Conservation (phyloP, 257 asterid species). For the Solanum infundibuliforme region DNA sequence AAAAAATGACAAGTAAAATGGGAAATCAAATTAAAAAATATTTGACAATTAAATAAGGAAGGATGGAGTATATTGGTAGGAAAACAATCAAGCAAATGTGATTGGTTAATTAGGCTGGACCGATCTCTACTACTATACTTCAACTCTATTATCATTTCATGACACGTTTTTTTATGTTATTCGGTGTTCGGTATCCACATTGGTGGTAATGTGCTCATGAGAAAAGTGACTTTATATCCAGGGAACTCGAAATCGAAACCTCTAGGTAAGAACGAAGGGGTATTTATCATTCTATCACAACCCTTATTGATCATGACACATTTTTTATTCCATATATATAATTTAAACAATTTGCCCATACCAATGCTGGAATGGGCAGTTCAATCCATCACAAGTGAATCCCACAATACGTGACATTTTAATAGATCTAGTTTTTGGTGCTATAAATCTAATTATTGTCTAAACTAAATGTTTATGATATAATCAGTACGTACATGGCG, state of each 20-base stretch:
- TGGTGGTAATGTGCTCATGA: too few species aligned
- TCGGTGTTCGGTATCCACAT: rapidly evolving
- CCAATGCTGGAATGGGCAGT: too few species aligned
- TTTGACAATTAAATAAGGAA: not conserved
- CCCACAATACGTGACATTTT: not conserved
- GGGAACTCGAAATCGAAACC: too few species aligned
- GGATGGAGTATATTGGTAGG: not conserved
- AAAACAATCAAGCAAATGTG: not conserved
- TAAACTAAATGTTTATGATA: too few species aligned
- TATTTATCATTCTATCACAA: not conserved
- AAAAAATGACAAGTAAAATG: too few species aligned
- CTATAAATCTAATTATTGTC: not conserved
- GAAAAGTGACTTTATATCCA: too few species aligned
- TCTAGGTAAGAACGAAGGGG: not conserved
- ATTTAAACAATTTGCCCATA: too few species aligned
- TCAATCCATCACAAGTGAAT: too few species aligned
- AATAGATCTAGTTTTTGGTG: not conserved
- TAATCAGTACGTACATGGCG: not conserved
- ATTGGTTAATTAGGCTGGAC: not conserved
- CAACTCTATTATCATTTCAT: too few species aligned
- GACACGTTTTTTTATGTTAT: too few species aligned
- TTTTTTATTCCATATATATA: not conserved
- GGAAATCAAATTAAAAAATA: too few species aligned
- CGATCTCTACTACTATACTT: not conserved
- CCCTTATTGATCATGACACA: not conserved